phyloP scores from a whole-genome alignment of 2,329 filamentous ascomycete genomes.

The Trichoderma arundinaceum region DNA sequence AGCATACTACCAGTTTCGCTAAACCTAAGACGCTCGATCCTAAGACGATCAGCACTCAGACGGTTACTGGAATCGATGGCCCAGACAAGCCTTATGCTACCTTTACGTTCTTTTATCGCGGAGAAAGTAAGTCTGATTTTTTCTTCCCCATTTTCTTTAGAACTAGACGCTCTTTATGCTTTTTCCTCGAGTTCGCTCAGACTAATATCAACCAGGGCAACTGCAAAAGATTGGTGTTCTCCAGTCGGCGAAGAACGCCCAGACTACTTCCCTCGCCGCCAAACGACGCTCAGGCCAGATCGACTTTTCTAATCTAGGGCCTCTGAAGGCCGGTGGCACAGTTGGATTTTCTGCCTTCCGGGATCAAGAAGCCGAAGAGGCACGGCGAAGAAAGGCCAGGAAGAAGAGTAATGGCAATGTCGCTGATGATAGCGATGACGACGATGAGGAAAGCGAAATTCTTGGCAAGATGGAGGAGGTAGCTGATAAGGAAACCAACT shows the following conservation, averaged over 20 bases:
- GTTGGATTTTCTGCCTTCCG: slow-evolving; percentile 90
- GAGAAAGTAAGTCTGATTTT: slow-evolving; percentile 71
- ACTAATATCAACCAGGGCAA: slow-evolving; percentile 68
- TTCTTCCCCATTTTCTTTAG: too few species aligned
- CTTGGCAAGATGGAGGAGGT: slow-evolving; percentile 69
- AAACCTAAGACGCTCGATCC: slow-evolving; percentile 96
- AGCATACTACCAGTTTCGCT: slow-evolving; percentile 97
- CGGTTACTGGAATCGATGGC: slow-evolving; percentile 96
- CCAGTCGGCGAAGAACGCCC: slow-evolving; percentile 67
- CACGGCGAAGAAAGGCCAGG: slow-evolving; percentile 60
- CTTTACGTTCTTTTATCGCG: slow-evolving; percentile 97
- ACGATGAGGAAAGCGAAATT: slow-evolving; percentile 69
- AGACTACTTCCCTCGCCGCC: slow-evolving; percentile 63
- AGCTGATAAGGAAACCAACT: slow-evolving; percentile 65
- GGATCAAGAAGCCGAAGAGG: slow-evolving; percentile 65
- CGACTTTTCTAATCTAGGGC: slow-evolving; percentile 83
- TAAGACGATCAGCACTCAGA: slow-evolving; percentile 97
- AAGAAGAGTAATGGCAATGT: slow-evolving; percentile 73
- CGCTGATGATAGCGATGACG: slow-evolving; percentile 74
- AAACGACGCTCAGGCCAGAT: slow-evolving; percentile 84
- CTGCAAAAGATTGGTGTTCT: slow-evolving; percentile 95
- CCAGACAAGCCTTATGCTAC: slow-evolving; percentile 95
- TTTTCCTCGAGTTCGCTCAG: not conserved
- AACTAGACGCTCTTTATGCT: not conserved
- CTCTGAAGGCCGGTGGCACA: slow-evolving; percentile 83